Base-by-base conservation (phyloP, 257 asterid genomes). In the Lycium ferocissimum region DNA sequence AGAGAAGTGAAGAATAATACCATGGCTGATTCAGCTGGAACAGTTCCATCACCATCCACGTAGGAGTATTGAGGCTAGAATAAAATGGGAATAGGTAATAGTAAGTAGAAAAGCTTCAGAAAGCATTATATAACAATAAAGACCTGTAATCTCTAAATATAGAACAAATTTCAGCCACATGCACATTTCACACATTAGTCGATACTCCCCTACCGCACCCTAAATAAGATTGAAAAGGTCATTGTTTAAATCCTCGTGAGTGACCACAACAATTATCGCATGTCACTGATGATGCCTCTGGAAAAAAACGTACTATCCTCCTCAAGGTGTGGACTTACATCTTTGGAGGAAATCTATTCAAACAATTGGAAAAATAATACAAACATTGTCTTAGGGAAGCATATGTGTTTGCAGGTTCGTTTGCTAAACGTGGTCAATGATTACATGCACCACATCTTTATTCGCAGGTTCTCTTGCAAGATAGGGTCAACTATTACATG, bases 41-140 rank as follows among this genome's bases (percentile, higher is more conserved):
- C 99, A 22, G 99, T 95, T 86, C 99, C 99, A 90, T 95, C 99
- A 38, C 99, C 99, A 82, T 94, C 96, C 83, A 91, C 95, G 40
- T 58, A 94, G 12, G 94, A 85, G 91, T 95, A 95, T 70, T 90
- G 87, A 3, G 98, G 97, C 99, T 95, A 94, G 86, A 88, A 88
- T 85, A 86, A 73, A 82, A 17, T 0, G 2, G 26, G 33, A 53
- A 8, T 13, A 26, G 9, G 49, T 26, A 26, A 26, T 78, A 14
- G 8, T 53, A 26, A 78, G 65, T 78, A 78, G 5, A 26, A 26
- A 53, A 33, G 49, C 65, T 53, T 26, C 49, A 53, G 15, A 65
- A 78, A 78, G 82, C 49, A 78, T 26, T 53, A 76, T 14, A 51
- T 76, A 76, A 22, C 49, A 76, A 38, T 76, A 14, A 38, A 47